Evolutionary conservation across 768 basidiomycete genomes (phyloP).

Genomic region (Boletus rubroflammeus): DNA sequence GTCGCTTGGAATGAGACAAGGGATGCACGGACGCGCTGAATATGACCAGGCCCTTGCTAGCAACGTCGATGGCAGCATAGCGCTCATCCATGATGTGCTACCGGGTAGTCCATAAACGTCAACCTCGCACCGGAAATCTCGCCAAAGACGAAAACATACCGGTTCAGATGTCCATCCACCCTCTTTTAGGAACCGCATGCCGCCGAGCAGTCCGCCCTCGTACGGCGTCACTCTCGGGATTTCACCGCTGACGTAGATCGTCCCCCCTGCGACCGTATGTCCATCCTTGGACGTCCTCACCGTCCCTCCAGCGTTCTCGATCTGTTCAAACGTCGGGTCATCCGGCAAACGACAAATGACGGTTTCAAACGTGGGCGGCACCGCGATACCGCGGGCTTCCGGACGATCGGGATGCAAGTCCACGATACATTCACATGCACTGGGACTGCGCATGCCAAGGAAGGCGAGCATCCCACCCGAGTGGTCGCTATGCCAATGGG

Average conservation of each 20-base stretch:
- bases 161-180: constrained; percentile 51
- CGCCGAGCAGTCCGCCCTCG: constrained; percentile 68
- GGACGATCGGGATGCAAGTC: constrained; percentile 82
- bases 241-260: constrained; percentile 77
- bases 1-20: not conserved
- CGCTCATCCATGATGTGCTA: constrained; percentile 83
- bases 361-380: constrained; percentile 54
- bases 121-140: not conserved
- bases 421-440: constrained; percentile 40
- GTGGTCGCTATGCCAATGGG: constrained; percentile 79
- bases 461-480: constrained; percentile 72
- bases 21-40: constrained; percentile 69
- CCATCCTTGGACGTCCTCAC: constrained; percentile 55
- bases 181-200: constrained; percentile 52
- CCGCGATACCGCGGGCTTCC: constrained; percentile 67
- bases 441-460: constrained; percentile 41
- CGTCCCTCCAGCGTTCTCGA: constrained; percentile 50
- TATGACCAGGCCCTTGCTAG: constrained; percentile 77
- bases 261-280: constrained; percentile 62
- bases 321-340: constrained; percentile 71
- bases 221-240: constrained; percentile 68
- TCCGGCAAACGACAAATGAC: constrained; percentile 56
- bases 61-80: constrained; percentile 71
- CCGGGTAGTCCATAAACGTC: not conserved
- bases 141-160: constrained; percentile 30